Percentiles rank a stretch among this genome's conserved stretches.
phyloP scores from a whole-genome alignment of 148 eudicot species.

The Oxyria digyna region DNA sequence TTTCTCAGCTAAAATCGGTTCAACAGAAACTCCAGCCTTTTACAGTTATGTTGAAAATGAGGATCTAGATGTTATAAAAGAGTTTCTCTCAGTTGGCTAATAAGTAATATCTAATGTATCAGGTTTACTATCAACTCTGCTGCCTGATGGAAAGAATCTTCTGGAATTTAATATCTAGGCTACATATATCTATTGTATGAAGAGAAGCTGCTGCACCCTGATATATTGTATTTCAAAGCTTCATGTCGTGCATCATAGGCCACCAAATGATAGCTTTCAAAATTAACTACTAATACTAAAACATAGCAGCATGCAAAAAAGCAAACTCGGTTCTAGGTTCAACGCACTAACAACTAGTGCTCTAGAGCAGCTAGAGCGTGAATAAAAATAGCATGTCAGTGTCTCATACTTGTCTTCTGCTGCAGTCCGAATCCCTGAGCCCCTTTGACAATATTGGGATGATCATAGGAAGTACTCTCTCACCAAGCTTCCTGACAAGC shows the following conservation, averaged over 20 bases:
- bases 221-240: not conserved
- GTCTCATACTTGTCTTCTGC: conserved; percentile 81
- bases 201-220: not conserved
- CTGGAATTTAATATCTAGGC: not conserved
- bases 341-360: not conserved
- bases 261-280: not conserved
- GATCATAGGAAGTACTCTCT: conserved; percentile 89
- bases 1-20: not conserved
- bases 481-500: conserved; percentile 97
- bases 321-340: not conserved
- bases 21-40: too few species aligned
- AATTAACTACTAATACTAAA: not conserved
- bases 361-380: not conserved
- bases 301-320: not conserved
- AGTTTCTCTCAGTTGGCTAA: not conserved
- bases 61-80: not conserved
- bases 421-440: conserved; percentile 54
- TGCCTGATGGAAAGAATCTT: not conserved
- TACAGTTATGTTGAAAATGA: too few species aligned
- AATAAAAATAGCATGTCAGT: conserved; percentile 1
- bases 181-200: not conserved
- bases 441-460: conserved; percentile 85
- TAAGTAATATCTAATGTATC: not conserved
- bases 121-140: not conserved
- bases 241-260: not conserved